Percentiles rank a stretch among this genome's conserved stretches.
phyloP scores from a whole-genome alignment of 2,329 filamentous ascomycete species.

The Microsporum canis region DNA sequence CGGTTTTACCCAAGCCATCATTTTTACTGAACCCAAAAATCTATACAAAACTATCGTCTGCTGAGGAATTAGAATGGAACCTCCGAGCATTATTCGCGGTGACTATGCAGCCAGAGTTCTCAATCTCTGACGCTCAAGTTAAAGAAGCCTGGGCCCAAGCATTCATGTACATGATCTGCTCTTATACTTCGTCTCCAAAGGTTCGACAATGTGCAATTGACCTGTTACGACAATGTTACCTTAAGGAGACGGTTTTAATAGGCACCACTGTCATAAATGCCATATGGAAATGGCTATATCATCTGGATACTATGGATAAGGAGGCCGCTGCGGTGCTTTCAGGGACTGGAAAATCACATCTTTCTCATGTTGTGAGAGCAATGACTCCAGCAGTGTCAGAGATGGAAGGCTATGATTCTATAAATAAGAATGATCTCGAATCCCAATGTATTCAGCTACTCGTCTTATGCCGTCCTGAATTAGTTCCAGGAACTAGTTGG shows the following conservation, averaged over 20 bases:
- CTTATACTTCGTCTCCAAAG: conserved; percentile 47
- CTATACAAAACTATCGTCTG: conserved; percentile 63
- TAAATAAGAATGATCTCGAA: conserved; percentile 44
- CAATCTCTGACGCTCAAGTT: conserved; percentile 37
- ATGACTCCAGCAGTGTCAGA: conserved; percentile 32
- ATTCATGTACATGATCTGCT: conserved; percentile 66
- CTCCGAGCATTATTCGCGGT: conserved; percentile 56
- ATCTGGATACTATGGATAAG: conserved; percentile 59
- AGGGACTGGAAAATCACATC: conserved; percentile 52
- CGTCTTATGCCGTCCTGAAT: conserved; percentile 63
- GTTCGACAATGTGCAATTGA: conserved; percentile 53
- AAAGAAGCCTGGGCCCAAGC: conserved; percentile 69
- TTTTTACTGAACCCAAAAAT: conserved; percentile 76
- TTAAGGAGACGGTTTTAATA: conserved; percentile 45
- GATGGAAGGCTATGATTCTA: not conserved
- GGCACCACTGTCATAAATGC: conserved; percentile 56
- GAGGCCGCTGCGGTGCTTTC: conserved; percentile 58
- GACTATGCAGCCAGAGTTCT: conserved; percentile 44
- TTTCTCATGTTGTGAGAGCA: conserved; percentile 46
- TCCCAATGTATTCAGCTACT: conserved; percentile 64
- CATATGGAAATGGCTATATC: conserved; percentile 68
- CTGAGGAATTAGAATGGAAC: conserved; percentile 71
- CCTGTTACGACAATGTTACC: conserved; percentile 55
- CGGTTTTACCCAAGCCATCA: conserved; percentile 67
- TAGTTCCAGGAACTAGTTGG: conserved; percentile 73